These are phyloP conservation scores for Dendrocalamus sinicus DNA, from an alignment of 176 grass and related monocot genomes.

Conservation along the genomic window DNA sequence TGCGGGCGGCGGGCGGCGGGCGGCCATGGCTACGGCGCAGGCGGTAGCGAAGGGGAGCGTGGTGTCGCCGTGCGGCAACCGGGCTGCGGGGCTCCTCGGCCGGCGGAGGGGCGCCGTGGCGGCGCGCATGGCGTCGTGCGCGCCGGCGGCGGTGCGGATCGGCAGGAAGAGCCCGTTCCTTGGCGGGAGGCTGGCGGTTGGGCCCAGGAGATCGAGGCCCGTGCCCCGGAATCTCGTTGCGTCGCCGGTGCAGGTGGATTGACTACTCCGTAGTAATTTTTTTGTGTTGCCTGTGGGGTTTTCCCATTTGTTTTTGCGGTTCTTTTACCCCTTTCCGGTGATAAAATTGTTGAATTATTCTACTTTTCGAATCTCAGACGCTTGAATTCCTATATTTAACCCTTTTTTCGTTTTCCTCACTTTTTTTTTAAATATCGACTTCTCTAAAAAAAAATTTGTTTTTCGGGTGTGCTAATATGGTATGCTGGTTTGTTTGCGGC, in stretches of 20 bases:
- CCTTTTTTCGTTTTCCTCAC: neutral
- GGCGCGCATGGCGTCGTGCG: constrained; percentile 36
- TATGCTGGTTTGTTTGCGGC: neutral
- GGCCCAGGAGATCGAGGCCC: constrained; percentile 47
- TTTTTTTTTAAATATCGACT: neutral
- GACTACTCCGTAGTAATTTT: neutral
- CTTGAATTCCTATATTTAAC: constrained; percentile 19
- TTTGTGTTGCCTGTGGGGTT: neutral
- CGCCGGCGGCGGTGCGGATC: constrained; percentile 49
- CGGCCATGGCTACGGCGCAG: constrained; percentile 58
- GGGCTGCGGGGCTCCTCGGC: constrained; percentile 7
- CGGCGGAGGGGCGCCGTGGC: constrained; percentile 49
- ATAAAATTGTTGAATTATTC: neutral
- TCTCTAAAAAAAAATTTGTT: neutral
- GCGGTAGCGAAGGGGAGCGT: constrained; percentile 52
- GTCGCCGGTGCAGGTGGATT: constrained; percentile 62
- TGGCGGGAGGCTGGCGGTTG: constrained; percentile 56
- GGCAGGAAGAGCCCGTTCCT: constrained; percentile 47
- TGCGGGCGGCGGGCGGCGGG: neutral
- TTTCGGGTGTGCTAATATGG: neutral
- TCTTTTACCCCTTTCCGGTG: neutral
- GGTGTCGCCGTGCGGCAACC: constrained; percentile 20
- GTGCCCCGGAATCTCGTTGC: constrained; percentile 41
- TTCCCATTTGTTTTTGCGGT: neutral
- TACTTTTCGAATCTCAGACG: neutral